phyloP scores from a whole-genome alignment of 257 asterid species.

The Forsythia suspensa region DNA sequence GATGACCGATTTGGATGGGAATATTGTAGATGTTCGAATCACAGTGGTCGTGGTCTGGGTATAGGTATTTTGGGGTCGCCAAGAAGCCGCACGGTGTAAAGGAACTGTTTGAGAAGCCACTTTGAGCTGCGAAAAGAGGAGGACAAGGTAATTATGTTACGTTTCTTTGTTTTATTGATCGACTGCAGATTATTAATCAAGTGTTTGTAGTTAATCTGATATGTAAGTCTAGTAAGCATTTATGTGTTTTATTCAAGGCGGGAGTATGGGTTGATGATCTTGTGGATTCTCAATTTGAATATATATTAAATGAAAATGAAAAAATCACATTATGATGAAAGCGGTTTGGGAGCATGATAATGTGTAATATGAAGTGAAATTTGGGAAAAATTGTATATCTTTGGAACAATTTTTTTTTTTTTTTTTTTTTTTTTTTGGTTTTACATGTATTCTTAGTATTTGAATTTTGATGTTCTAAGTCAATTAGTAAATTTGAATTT shows the following conservation, averaged over 20 bases:
- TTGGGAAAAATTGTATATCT: background rate
- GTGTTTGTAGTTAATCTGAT: background rate
- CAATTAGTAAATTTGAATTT: background rate
- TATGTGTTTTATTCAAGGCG: background rate
- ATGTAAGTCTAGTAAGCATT: background rate
- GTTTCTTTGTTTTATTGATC: background rate
- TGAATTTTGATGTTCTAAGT: too few species aligned
- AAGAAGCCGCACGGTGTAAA: background rate
- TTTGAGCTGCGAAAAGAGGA: background rate
- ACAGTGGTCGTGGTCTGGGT: background rate
- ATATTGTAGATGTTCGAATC: background rate
- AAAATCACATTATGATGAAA: too few species aligned
- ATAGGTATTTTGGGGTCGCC: background rate
- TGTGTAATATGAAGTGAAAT: background rate
- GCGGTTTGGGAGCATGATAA: background rate
- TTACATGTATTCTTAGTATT: too few species aligned
- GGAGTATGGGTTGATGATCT: background rate
- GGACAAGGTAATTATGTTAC: background rate
- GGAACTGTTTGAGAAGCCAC: background rate
- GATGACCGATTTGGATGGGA: background rate
- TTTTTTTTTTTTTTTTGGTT: too few species aligned
- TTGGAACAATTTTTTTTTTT: too few species aligned
- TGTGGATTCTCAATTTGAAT: background rate
- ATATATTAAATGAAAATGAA: too few species aligned
- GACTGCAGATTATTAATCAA: background rate